phyloP scores from a whole-genome alignment of 192 early-diverging fungal genomes.

The Physocladia obscura region DNA sequence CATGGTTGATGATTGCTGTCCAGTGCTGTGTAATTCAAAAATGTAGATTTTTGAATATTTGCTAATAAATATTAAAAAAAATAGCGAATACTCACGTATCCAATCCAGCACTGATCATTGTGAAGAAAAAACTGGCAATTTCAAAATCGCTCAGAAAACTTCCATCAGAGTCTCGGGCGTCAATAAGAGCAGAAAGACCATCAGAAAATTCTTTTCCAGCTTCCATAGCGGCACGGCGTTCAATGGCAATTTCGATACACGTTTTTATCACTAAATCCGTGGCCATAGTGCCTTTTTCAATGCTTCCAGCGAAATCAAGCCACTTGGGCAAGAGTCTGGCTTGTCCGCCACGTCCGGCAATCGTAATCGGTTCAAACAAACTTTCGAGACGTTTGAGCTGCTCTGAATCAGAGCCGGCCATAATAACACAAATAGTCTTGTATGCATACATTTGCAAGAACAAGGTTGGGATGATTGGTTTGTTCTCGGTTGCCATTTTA shows the following conservation, averaged over 20 bases:
- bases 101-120: background rate
- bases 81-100: background rate
- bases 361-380: background rate
- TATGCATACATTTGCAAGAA: background rate
- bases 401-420: background rate
- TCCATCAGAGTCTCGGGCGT: background rate
- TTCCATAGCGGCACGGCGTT: background rate
- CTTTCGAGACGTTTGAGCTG: background rate
- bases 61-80: too few species aligned
- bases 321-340: background rate
- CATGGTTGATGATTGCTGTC: background rate
- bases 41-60: background rate
- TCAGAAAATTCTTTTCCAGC: background rate
- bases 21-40: background rate
- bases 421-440: background rate
- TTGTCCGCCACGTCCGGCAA: too few species aligned
- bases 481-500: background rate
- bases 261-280: background rate
- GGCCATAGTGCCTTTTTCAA: background rate
- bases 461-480: background rate
- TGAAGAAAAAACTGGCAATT: background rate
- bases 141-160: background rate
- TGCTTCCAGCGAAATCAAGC: background rate
- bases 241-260: background rate
- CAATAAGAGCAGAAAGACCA: background rate